Conservation (phyloP, 768 basidiomycete genomes). For the Boletus fagicola region DNA sequence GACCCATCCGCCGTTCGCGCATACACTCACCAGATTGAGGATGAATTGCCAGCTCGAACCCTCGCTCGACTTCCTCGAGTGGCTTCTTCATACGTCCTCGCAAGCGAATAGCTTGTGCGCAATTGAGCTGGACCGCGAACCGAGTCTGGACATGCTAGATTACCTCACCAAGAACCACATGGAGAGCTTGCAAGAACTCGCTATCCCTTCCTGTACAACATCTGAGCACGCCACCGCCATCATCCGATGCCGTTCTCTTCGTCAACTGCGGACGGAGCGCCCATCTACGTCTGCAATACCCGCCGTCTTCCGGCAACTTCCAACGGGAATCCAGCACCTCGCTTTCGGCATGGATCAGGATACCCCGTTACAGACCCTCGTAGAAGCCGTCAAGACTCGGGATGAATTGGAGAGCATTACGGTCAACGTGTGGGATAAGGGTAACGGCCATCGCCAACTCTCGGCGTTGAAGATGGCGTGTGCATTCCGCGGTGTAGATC, state of each 20-base stretch:
- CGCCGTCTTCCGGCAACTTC: slow-evolving; percentile 47
- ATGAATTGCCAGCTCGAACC: slow-evolving; percentile 68
- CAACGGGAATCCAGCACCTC: slow-evolving; percentile 50
- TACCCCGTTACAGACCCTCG: slow-evolving; percentile 50
- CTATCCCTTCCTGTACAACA: slow-evolving; percentile 54
- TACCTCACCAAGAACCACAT: slow-evolving; percentile 52
- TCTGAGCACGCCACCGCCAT: slow-evolving; percentile 47
- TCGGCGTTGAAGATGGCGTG: slow-evolving; percentile 61
- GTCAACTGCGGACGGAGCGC: slow-evolving; percentile 56
- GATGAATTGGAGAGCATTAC: slow-evolving; percentile 48
- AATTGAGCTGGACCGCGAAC: slow-evolving; percentile 62
- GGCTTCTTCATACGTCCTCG: slow-evolving; percentile 64
- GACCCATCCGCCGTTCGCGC: slow-evolving; percentile 40
- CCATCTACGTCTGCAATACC: slow-evolving; percentile 41
- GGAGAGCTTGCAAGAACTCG: slow-evolving; percentile 49
- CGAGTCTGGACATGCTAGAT: slow-evolving; percentile 52
- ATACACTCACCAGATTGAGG: slow-evolving; percentile 50
- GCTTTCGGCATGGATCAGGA: slow-evolving; percentile 61
- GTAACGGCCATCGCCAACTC: slow-evolving; percentile 49
- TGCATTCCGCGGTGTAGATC: slow-evolving; percentile 56
- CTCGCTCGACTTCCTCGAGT: slow-evolving; percentile 59
- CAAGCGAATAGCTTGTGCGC: slow-evolving; percentile 42
- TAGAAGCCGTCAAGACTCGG: slow-evolving; percentile 51
- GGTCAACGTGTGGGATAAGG: slow-evolving; percentile 53
- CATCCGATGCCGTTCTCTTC: slow-evolving; percentile 48